Percentiles rank a stretch among this genome's conserved stretches.
phyloP scores from a whole-genome alignment of 164 flowering plant species.

The Cinnamomum micranthum region DNA sequence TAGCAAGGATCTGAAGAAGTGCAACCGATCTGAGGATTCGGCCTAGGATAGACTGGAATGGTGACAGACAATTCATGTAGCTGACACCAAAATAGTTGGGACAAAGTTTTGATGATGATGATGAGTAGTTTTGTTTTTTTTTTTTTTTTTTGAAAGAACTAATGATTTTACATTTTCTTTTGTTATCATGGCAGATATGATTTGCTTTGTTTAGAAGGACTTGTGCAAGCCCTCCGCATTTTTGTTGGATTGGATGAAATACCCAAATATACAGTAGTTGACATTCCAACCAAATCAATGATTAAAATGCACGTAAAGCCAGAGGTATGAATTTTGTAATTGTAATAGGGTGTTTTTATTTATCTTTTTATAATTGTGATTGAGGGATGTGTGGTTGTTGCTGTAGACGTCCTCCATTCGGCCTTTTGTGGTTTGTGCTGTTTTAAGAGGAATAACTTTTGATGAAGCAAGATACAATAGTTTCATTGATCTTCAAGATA shows the following conservation, averaged over 20 bases:
- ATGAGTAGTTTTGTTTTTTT: too few relatives aligned
- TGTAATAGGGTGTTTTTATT: background rate
- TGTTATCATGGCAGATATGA: constrained; percentile 49
- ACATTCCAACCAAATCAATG: constrained; percentile 46
- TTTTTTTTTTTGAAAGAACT: too few relatives aligned
- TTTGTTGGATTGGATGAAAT: constrained; percentile 52
- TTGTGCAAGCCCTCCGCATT: constrained; percentile 73
- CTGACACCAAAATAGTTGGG: too few relatives aligned
- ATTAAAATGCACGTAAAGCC: constrained; percentile 77
- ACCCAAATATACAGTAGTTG: constrained; percentile 54
- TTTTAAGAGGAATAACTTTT: constrained; percentile 78
- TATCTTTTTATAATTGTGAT: background rate
- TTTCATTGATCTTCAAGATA: constrained; percentile 97
- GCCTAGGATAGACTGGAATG: too few relatives aligned
- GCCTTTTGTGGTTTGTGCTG: constrained; percentile 91
- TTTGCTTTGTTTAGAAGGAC: constrained; percentile 95
- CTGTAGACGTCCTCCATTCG: constrained; percentile 76
- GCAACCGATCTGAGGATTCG: too few relatives aligned
- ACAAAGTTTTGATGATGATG: too few relatives aligned
- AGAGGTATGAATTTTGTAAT: constrained; percentile 41
- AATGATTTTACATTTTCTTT: background rate
- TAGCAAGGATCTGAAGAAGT: too few relatives aligned
- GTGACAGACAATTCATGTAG: too few relatives aligned
- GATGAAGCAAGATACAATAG: constrained; percentile 84
- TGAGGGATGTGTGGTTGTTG: background rate